Base-by-base conservation (phyloP, 75 land plant genomes). In the Selaginella moellendorffii region DNA sequence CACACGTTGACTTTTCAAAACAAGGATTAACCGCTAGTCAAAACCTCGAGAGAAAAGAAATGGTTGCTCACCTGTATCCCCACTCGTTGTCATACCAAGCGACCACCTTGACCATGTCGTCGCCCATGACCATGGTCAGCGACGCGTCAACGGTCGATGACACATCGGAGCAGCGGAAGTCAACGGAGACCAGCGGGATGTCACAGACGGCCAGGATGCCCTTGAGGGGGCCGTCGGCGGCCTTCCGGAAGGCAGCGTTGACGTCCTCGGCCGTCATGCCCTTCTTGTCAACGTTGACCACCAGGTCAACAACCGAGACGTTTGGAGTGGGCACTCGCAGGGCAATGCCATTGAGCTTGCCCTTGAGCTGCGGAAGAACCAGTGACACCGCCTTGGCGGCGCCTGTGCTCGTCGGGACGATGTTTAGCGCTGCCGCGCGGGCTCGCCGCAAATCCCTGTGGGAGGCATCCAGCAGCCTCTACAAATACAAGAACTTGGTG, bases 41-140 rank as follows among this genome's bases (percentile, higher is more conserved):
- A n/a, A n/a, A n/a, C n/a, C n/a, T n/a, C n/a, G n/a, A n/a, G n/a
- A n/a, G n/a, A n/a, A n/a, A n/a, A n/a, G n/a, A n/a, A n/a, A n/a
- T n/a, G n/a, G n/a, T n/a, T n/a, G 14, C 46, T 5, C 30, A 80
- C 71, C 86, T 82, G 84, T 90, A 90, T 21, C 96, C 96, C 96
- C 96, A 90, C 31, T 90, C 96, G 61, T 90, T 90, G 64, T 90
- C 96, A 65, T 90, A 90, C 96, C 96, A 90, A 25, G 96, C 96
- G 14, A 90, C 89, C 8, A 90, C 96, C 78, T 86, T 90, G 17
- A 90, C 87, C 90, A 86, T 81, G 63, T 90, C 96, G 68, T 90
- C 96, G 19, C 96, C 96, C 96, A 90, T 90, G 18, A 90, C 96
- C 91, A 90, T 86, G n/a, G 91, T 90, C 18, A 90, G 77, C 1